A percentile compares a stretch with the other conserved stretches of the same genome.
These are phyloP conservation scores for Vanrija sp. DNA, from an alignment of 1,284 basidiomycete species.

Conservation along the genomic window DNA sequence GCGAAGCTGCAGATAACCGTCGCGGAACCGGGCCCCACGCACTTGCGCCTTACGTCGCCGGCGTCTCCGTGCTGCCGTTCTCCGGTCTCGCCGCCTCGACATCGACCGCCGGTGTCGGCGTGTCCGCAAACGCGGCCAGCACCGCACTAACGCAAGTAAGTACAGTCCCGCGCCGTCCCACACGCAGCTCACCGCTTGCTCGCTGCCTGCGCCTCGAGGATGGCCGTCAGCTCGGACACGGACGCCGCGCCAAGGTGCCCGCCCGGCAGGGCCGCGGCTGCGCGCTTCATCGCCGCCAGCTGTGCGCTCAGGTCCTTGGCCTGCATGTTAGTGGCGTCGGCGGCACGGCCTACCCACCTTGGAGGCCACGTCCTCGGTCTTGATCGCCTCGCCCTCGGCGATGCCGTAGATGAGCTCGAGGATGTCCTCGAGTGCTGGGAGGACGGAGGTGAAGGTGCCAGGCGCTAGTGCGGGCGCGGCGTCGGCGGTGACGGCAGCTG, in stretches of 20 bases:
- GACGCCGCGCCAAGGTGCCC: slow-evolving; percentile 12
- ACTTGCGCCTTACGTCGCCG: no score
- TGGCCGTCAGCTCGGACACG: slow-evolving; percentile 3
- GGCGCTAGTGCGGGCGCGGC: background rate
- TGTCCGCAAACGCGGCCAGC: slow-evolving; percentile 1
- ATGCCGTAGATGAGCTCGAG: slow-evolving; percentile 11
- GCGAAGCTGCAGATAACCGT: no score
- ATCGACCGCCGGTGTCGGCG: slow-evolving; percentile 5
- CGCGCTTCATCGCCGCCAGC: slow-evolving; percentile 7
- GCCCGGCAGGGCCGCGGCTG: slow-evolving; percentile 9
- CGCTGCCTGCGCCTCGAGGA: slow-evolving; percentile 11
- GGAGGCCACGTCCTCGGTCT: slow-evolving; percentile 4
- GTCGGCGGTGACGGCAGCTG: background rate
- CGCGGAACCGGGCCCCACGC: no score
- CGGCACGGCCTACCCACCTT: slow-evolving; percentile 3
- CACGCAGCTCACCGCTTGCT: slow-evolving; percentile 4
- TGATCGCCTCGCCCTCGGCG: slow-evolving; percentile 3
- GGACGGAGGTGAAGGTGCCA: slow-evolving; percentile 13
- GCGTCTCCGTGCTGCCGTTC: no score
- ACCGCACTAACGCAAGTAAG: background rate
- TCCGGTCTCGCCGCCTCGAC: background rate
- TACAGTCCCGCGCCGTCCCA: background rate
- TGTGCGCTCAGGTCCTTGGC: slow-evolving; percentile 7
- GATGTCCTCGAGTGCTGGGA: slow-evolving; percentile 13
- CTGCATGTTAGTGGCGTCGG: background rate